Evolutionary conservation across 2,329 filamentous ascomycete genomes (phyloP).

Genomic region (Phyllosticta ampelicida): DNA sequence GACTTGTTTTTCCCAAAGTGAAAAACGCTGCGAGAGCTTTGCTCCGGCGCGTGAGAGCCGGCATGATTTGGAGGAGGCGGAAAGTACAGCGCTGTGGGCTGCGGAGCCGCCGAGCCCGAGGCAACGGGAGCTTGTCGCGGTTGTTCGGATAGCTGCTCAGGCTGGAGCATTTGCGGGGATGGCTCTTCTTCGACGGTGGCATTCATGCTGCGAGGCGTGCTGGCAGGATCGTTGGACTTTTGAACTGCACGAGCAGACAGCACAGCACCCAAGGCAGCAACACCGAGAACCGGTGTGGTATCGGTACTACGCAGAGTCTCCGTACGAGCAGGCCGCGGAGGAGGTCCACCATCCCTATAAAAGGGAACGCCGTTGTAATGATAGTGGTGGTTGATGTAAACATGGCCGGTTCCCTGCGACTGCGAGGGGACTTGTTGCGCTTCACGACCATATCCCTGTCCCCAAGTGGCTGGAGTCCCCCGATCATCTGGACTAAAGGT

Average conservation of each 20-base stretch:
- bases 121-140: slow-evolving; percentile 2
- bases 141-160: background rate
- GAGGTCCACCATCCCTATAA: slow-evolving; percentile 3
- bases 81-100: slow-evolving; percentile 5
- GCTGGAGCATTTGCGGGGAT: background rate
- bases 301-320: slow-evolving; percentile 14
- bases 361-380: slow-evolving; percentile 10
- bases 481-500: slow-evolving; percentile 5
- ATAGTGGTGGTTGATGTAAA: slow-evolving; percentile 9
- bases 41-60: background rate
- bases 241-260: slow-evolving; percentile 19
- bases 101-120: background rate
- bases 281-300: slow-evolving; percentile 22
- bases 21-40: background rate
- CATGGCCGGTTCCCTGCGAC: slow-evolving; percentile 7
- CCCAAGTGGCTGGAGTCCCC: slow-evolving; percentile 5
- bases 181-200: slow-evolving; percentile 2
- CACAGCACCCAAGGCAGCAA: slow-evolving; percentile 23
- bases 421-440: slow-evolving; percentile 5
- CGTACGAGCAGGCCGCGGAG: background rate
- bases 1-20: slow-evolving; percentile 1
- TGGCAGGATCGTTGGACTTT: slow-evolving; percentile 1
- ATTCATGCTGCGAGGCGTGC: slow-evolving; percentile 10
- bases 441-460: slow-evolving; percentile 4
- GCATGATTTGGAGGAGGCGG: slow-evolving; percentile 6